Base-by-base conservation (phyloP, 768 basidiomycete species). In the Mycena leptocephala region DNA sequence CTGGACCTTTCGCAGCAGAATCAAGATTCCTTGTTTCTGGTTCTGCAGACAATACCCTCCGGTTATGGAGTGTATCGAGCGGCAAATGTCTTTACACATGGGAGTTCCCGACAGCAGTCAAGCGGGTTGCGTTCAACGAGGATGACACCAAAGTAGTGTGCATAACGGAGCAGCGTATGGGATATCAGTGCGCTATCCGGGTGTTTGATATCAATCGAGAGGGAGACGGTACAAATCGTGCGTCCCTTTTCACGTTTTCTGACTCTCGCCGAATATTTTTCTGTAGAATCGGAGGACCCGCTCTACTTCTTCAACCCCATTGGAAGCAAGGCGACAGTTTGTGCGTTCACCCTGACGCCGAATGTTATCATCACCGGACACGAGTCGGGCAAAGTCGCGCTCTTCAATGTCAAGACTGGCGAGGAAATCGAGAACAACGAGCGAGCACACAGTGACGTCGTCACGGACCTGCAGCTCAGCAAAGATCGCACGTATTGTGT, bases 71-170 rank as follows among this genome's bases (percentile, higher is more conserved):
- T 58, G 95, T 99, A 35, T 87, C 92, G 63, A 95, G 94, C 5
- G 98, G 98, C 73, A 96, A 98, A 86, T 97, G 96, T 82, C 89
- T 99, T 33, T 96, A 93, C 83, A 94, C 92, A 4, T 99, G 98
- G 98, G 98, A 99, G 84, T 99, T 98, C 90, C 95, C 96, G 41
- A 99, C 98, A 0, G 98, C 98, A 6, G 96, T 99, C 79, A 99
- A 99, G 90, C 90, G 98, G 56, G 98, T 99, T 28, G 92, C 93
- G 9, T 99, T 98, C 89, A 96, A 92, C 84, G 95, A 95, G 71
- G 93, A 95, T 80, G 96, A 95, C 82, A 90, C 92, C 28, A 91
- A 92, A 80, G 88, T 99, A 39, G 94, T 99, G 30, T 97, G 96
- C 82, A 96, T 99, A 80, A 99, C 98, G 2, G 98, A 99, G 86